Base-by-base conservation (phyloP, 2,329 filamentous ascomycete genomes). In the Sclerotinia trifoliorum region DNA sequence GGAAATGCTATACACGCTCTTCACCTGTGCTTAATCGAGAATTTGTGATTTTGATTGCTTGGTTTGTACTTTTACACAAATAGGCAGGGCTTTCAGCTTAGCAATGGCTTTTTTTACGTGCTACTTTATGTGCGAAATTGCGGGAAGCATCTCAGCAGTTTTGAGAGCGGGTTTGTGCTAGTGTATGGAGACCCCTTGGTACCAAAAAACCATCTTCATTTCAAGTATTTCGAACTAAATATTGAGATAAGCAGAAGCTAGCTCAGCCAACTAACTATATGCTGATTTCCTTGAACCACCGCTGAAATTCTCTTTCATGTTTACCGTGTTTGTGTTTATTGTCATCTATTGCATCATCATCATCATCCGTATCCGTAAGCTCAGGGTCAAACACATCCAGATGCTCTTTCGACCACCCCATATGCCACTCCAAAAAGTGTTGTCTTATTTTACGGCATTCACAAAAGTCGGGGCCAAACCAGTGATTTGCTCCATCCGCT, bases 351-450 rank as follows among this genome's bases (percentile, higher is more conserved):
- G 42, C 32, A 58, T 58, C 35, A 5, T 60, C 56, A 1, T 24
- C 56, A 3, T 24, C 56, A 2, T 39, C 39, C 10, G 35, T 10
- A 44, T 60, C 35, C n/a, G 35, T 11, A 44, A 60, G n/a, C n/a
- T 17, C 35, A 44, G 56, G 56, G 7, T 60, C 56, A 60, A 10
- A 60, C 4, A 6, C n/a, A 60, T 60, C 56, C 11, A 26, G n/a
- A 10, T 60, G 56, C 17, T 44, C 15, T 17, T 19, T n/a, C 21
- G 35, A n/a, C 35, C n/a, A 26, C 7, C 56, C 56, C n/a, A 44
- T 10, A 21, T 44, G 3, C 3, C 1, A 3, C n/a, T 60, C 56
- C 15, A 44, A 0, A 26, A 11, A 60, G 0, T 0, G 0, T 17
- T 2, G 15, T 11, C 15, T 60, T 21, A 21, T 1, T 13, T 44